Base-by-base conservation (phyloP, 306 rosid species). In the Cucurbita pepo region DNA sequence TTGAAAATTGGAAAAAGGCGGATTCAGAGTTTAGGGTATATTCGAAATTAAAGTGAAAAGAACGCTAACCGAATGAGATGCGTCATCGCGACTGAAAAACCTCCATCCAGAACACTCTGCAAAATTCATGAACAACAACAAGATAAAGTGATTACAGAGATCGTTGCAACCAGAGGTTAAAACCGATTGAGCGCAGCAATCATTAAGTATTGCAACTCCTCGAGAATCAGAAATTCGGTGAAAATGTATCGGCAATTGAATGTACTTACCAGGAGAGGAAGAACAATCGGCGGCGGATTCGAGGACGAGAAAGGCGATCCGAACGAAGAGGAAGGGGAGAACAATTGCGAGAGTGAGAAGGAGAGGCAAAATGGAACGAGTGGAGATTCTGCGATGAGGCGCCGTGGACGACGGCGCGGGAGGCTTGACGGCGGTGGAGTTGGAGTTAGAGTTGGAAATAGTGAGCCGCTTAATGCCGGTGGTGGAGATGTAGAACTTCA, bases 401-500 rank as follows among this genome's bases (percentile, higher is more conserved):
- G 85, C 78, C 60, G 85, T 50, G 21, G 79, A 57, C 36, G 82
- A 22, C 64, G 84, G 71, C 10, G 78, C 73, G 5, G 81, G 71
- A 45, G 69, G 84, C 43, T 89, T 86, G 0, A 83, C 85, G 61
- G 84, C 73, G 37, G 69, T 72, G 43, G 85, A 57, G 18, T 58
- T 58, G 43, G 56, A 82, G 43, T 81, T 58, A 18, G 56, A 82
- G 43, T 81, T 85, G 1, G 96, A 80, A 72, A 90, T 86, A 2
- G 92, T 83, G 14, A 86, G 77, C 66, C 87, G 76, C 84, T 88
- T 92, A 60, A 88, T 86, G 55, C 95, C 95, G 73, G 81, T 86
- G 10, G 96, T 58, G 8, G 95, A 92, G 77, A 90, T 90, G 71
- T 88, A 92, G 65, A 86, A 88, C 89, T 90, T 92, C 97, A 92